Base-by-base conservation (phyloP, 176 grass and related monocot genomes). In the Zizania latifolia region DNA sequence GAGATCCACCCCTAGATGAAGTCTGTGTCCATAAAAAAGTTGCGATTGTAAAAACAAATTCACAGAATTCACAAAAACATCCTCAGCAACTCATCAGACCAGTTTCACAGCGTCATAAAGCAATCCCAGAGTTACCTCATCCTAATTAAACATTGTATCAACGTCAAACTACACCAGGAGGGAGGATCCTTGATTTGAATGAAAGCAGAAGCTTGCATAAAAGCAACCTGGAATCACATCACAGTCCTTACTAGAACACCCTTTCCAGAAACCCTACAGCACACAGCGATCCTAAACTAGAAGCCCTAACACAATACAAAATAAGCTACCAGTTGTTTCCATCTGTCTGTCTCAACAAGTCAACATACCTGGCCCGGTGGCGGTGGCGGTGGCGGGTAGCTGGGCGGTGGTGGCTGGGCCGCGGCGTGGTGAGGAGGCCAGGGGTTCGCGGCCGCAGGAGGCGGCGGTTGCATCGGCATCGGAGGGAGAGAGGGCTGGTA, bases 321-420 rank as follows among this genome's bases (percentile, higher is more conserved):
- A 76, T 30, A 22, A 62, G 62, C 64, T 62, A 60, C 8, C 30
- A 10, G 6, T 34, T 6, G 33, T 12, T 64, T 43, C 66, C 24
- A 9, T 40, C 11, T 35, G n/a, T n/a, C n/a, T n/a, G n/a, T n/a
- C n/a, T n/a, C n/a, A n/a, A n/a, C n/a, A n/a, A n/a, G n/a, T 21
- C 32, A 50, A 59, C 71, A 14, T 86, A 90, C 88, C 75, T 90
- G 88, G 8, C 81, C 84, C 3, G 84, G 69, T 2, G 83, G 82
- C 36, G 66, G 82, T 4, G 82, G 83, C 45, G 68, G 83, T 2
- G 83, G 83, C 24, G 79, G 80, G 68, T 74, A 86, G 26, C 8
- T 72, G 7, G 69, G 74, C 10, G 68, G 79, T 43, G 69, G 79
- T 58, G 67, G 58, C 63, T 80, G 77, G 10, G 50, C 78, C 0